These are phyloP conservation scores for Agastache rugosa DNA, from an alignment of 257 asterid species.

Conservation along the genomic window DNA sequence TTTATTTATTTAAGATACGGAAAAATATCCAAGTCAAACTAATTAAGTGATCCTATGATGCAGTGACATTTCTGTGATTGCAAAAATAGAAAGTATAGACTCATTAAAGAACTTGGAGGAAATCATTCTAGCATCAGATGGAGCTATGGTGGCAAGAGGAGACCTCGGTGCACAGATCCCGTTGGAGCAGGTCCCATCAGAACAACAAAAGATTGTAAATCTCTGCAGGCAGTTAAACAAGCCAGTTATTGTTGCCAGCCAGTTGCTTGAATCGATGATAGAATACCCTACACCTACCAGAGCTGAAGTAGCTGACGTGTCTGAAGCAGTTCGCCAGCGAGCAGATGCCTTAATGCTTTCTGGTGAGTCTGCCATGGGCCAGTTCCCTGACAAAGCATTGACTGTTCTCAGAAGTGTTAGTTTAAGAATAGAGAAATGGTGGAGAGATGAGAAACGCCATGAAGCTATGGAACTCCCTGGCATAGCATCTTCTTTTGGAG, in stretches of 20 bases:
- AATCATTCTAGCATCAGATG: conserved; percentile 89
- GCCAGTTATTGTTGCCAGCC: conserved; percentile 98
- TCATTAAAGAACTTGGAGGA: conserved; percentile 93
- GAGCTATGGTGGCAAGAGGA: conserved; percentile 99
- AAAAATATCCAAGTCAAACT: conserved; percentile 8
- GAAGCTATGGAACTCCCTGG: conserved; percentile 82
- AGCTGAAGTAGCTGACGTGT: conserved; percentile 98
- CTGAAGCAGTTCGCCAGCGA: conserved; percentile 97
- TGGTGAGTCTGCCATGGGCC: conserved; percentile 99
- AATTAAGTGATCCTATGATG: conserved; percentile 33
- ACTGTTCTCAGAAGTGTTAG: conserved; percentile 92
- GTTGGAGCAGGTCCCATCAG: conserved; percentile 97
- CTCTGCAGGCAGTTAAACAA: conserved; percentile 85
- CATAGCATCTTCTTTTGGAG: conserved; percentile 81
- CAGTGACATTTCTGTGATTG: conserved; percentile 91
- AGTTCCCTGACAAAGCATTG: conserved; percentile 94
- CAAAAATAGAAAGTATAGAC: conserved; percentile 97
- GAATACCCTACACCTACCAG: conserved; percentile 99
- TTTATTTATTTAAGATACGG: neutral
- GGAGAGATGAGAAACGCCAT: conserved; percentile 90
- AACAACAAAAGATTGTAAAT: conserved; percentile 86
- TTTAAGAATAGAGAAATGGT: conserved; percentile 94
- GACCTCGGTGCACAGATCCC: conserved; percentile 99
- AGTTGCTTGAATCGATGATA: conserved; percentile 96
- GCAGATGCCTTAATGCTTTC: conserved; percentile 98